These are phyloP conservation scores for Kluyveromyces sp. DNA, from an alignment of 1,139 yeast genomes.

Conservation along the genomic window DNA sequence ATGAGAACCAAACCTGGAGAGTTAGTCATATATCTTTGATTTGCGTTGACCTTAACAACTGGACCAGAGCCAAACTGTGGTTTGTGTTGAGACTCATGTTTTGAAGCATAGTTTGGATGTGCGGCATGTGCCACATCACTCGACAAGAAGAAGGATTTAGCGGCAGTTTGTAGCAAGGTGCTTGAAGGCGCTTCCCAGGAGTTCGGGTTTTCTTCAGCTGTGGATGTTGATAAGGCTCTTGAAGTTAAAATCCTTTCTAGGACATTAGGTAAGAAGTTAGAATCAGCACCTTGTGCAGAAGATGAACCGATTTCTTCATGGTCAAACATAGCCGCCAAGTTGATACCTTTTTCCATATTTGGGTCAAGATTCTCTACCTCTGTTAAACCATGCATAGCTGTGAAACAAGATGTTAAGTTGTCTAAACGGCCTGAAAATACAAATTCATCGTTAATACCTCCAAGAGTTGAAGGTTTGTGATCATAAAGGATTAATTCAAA, in stretches of 20 bases:
- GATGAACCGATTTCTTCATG: slow-evolving; percentile 94
- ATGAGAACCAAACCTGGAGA: slow-evolving; percentile 79
- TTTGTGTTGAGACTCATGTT: slow-evolving; percentile 69
- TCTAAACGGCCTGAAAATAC: slow-evolving; percentile 91
- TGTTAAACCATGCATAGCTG: slow-evolving; percentile 66
- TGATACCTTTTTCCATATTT: slow-evolving; percentile 47
- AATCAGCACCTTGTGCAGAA: slow-evolving; percentile 95
- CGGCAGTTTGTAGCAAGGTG: slow-evolving; percentile 52
- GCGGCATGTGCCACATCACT: slow-evolving; percentile 97
- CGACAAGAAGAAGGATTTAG: slow-evolving; percentile 81
- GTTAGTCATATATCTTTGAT: slow-evolving; percentile 91
- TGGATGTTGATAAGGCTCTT: too few relatives aligned
- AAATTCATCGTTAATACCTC: slow-evolving; percentile 87
- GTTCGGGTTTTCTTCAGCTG: too few relatives aligned
- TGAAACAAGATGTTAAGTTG: slow-evolving; percentile 78
- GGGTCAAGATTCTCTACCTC: slow-evolving; percentile 42
- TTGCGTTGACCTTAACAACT: slow-evolving; percentile 87
- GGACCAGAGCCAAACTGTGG: slow-evolving; percentile 87
- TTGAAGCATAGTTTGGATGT: slow-evolving; percentile 79
- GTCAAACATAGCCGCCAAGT: slow-evolving; percentile 75
- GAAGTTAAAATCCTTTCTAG: slow-evolving; percentile 44
- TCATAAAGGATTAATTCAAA: slow-evolving; percentile 87
- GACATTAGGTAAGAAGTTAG: slow-evolving; percentile 77
- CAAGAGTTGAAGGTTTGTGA: slow-evolving; percentile 72
- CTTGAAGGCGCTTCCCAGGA: slow-evolving; percentile 22